A percentile compares a stretch with the other conserved stretches of the same genome.
Conservation (phyloP, 441 rosid genomes). For the Macaranga tanarius region DNA sequence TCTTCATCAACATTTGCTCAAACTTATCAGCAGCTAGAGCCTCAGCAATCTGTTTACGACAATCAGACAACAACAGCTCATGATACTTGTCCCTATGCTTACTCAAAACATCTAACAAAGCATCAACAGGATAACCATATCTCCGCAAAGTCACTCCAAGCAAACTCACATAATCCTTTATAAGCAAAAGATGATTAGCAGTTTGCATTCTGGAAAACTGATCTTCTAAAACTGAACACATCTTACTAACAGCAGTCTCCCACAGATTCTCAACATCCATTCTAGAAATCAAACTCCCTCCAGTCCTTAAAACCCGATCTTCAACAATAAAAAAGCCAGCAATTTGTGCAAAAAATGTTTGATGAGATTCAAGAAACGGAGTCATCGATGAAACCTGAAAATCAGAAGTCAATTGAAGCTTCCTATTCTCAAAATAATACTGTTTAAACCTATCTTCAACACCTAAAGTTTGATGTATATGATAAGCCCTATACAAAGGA, state of each 20-base stretch:
- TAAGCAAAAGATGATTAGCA: conserved; percentile 86
- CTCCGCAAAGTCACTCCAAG: conserved; percentile 84
- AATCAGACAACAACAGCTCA: conserved; percentile 83
- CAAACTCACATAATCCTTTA: conserved; percentile 95
- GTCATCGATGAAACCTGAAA: conserved; percentile 98
- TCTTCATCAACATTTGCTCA: conserved; percentile 98
- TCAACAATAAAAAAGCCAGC: conserved; percentile 95
- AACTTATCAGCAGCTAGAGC: conserved; percentile 87
- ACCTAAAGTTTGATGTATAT: conserved; percentile 82
- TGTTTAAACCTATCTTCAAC: conserved; percentile 80
- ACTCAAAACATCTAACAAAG: conserved; percentile 84
- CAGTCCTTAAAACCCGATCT: conserved; percentile 83
- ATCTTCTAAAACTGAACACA: conserved; percentile 95
- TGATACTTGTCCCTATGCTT: conserved; percentile 96
- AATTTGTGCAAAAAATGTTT: conserved; percentile 92
- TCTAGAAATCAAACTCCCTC: conserved; percentile 81
- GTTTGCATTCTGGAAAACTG: conserved; percentile 99
- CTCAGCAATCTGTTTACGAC: conserved; percentile 85
- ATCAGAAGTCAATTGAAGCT: conserved; percentile 89
- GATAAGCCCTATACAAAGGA: conserved; percentile 84
- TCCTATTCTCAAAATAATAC: conserved; percentile 85
- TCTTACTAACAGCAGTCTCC: conserved; percentile 90
- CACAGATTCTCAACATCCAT: conserved; percentile 89
- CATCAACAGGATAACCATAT: conserved; percentile 82
- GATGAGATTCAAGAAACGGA: conserved; percentile 95